Evolutionary conservation across 2,329 filamentous ascomycete species (phyloP).

Genomic region (Aspergillus fructus): DNA sequence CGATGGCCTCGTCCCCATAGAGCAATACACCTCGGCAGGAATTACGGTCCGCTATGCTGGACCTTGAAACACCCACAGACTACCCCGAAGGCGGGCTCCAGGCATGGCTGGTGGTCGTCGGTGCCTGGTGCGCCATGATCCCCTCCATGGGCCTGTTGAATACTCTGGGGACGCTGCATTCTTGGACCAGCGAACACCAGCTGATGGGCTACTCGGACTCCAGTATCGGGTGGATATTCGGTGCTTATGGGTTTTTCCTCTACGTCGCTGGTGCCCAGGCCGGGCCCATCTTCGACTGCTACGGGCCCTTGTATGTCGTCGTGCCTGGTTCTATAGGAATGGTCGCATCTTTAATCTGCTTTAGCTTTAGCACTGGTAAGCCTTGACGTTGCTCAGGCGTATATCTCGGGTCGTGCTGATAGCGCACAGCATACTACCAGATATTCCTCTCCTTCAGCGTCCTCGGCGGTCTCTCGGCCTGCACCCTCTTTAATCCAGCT

Average conservation of each 20-base stretch:
- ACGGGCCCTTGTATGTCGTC: constrained; percentile 14
- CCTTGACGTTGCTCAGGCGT: neutral
- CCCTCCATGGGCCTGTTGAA: constrained; percentile 44
- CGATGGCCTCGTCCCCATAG: neutral
- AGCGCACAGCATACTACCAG: constrained; percentile 35
- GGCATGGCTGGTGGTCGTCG: constrained; percentile 46
- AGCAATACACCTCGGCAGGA: neutral
- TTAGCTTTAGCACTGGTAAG: constrained; percentile 26
- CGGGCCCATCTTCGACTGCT: constrained; percentile 20
- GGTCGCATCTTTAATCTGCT: constrained; percentile 30
- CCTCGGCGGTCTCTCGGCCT: constrained; percentile 33
- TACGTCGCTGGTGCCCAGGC: constrained; percentile 32
- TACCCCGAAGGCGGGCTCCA: constrained; percentile 42
- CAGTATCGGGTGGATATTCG: constrained; percentile 44
- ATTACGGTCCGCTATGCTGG: neutral
- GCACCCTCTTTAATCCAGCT: constrained; percentile 31
- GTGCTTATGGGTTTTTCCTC: constrained; percentile 41
- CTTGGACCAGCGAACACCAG: constrained; percentile 39
- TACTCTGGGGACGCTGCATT: constrained; percentile 39
- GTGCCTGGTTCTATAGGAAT: constrained; percentile 20
- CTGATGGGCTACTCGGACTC: constrained; percentile 34
- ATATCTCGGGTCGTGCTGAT: constrained; percentile 8
- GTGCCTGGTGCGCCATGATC: constrained; percentile 39
- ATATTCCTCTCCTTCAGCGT: constrained; percentile 38
- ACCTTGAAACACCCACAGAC: neutral